phyloP scores from a whole-genome alignment of 768 basidiomycete species.

The Phanerochaete carnosa region DNA sequence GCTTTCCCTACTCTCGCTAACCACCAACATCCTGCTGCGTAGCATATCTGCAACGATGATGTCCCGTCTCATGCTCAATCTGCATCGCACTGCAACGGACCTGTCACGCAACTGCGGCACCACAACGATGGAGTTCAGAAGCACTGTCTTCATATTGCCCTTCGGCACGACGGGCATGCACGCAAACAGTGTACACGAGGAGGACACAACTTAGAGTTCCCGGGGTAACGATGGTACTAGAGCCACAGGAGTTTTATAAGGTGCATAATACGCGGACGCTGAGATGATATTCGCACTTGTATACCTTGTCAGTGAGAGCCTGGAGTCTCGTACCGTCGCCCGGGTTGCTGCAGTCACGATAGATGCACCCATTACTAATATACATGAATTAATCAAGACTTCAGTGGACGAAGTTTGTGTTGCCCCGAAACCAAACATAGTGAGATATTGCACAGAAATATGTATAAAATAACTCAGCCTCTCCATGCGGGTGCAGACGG shows the following conservation, averaged over 20 bases:
- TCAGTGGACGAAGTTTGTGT: neutral
- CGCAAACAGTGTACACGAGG: neutral
- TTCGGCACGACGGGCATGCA: neutral
- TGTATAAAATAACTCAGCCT: slow-evolving; percentile 27
- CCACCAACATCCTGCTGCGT: neutral
- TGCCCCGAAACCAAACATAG: neutral
- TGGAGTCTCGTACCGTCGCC: no score
- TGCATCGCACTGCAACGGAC: slow-evolving; percentile 1
- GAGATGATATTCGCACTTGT: neutral
- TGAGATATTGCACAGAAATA: neutral
- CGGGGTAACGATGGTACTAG: neutral
- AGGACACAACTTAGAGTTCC: neutral
- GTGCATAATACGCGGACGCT: neutral
- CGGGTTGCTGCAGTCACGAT: no score
- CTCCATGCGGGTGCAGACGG: slow-evolving; percentile 44
- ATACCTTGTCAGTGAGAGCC: no score
- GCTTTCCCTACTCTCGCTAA: neutral
- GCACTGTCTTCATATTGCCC: neutral
- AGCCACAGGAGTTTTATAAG: neutral
- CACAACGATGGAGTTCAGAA: neutral
- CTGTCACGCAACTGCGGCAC: neutral
- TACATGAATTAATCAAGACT: no score
- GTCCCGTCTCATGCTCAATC: slow-evolving; percentile 11
- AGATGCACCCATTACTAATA: no score
- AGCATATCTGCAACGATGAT: slow-evolving; percentile 15